Evolutionary conservation across 1,284 basidiomycete genomes (phyloP).

Genomic region (Stygiomarasmius scandens): DNA sequence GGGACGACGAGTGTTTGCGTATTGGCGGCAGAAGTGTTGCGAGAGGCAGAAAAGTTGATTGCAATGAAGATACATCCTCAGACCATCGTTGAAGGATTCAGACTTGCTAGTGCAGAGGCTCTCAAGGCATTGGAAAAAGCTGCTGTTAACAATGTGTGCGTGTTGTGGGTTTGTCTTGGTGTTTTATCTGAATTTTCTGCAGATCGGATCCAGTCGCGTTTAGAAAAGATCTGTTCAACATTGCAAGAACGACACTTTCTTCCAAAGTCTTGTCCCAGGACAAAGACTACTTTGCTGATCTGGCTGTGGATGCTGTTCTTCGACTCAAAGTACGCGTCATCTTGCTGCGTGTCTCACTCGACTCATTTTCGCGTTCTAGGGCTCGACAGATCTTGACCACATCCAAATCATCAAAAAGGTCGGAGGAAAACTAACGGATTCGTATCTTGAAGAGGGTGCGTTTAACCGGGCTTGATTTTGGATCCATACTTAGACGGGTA

Average conservation of each 20-base stretch:
- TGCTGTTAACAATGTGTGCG: too few relatives aligned
- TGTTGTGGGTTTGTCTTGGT: conserved; percentile 4
- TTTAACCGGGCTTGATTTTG: background rate
- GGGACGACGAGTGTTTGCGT: conserved; percentile 97
- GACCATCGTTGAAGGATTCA: conserved; percentile 98
- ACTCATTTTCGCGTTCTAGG: conserved; percentile 44
- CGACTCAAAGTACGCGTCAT: conserved; percentile 72
- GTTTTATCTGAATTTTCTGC: conserved; percentile 48
- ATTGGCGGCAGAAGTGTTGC: conserved; percentile 86
- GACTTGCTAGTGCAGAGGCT: conserved; percentile 89
- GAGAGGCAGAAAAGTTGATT: conserved; percentile 97
- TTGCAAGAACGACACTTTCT: conserved; percentile 90
- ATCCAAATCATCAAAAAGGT: conserved; percentile 99
- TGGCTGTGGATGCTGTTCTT: conserved; percentile 96
- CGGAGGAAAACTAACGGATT: conserved; percentile 97
- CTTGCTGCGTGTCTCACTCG: background rate
- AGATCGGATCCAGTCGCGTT: conserved; percentile 64
- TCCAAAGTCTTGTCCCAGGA: conserved; percentile 97
- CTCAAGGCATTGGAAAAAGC: conserved; percentile 75
- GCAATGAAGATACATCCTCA: conserved; percentile 95
- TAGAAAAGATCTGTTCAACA: conserved; percentile 16
- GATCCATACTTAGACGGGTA: background rate
- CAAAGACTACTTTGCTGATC: conserved; percentile 98
- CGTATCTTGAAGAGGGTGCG: conserved; percentile 94
- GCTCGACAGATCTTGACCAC: conserved; percentile 95